Percentiles rank a stretch among this genome's conserved stretches.
These are phyloP conservation scores for Meira nashicola DNA, from an alignment of 1,284 basidiomycete species.

Conservation along the genomic window DNA sequence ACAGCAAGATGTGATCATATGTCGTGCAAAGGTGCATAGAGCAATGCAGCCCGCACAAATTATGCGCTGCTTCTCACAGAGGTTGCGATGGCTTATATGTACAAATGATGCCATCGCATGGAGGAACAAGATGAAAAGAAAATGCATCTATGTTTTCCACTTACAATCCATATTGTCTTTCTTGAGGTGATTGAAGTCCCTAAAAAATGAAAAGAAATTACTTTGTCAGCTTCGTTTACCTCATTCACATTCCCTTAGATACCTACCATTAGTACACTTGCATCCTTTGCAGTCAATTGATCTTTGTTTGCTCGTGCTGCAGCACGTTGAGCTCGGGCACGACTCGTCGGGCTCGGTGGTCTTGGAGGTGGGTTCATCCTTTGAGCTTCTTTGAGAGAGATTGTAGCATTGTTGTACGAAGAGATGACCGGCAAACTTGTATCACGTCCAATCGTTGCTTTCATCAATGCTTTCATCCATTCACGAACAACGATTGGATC, in stretches of 20 bases:
- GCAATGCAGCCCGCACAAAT: neutral
- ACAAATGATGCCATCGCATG: neutral
- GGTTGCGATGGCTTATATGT: too few relatives aligned
- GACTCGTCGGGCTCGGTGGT: conserved; percentile 82
- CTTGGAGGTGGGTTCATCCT: conserved; percentile 90
- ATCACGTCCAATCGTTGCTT: conserved; percentile 81
- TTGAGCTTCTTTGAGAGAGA: conserved; percentile 88
- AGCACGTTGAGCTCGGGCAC: conserved; percentile 83
- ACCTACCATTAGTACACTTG: conserved; percentile 50
- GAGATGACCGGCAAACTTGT: conserved; percentile 71
- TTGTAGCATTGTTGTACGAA: conserved; percentile 94
- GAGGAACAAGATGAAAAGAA: neutral
- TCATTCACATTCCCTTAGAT: too few relatives aligned
- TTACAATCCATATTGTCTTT: conserved; percentile 4
- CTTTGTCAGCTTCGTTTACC: too few relatives aligned
- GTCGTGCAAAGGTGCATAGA: neutral
- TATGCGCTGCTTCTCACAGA: too few relatives aligned
- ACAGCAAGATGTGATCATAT: too few relatives aligned
- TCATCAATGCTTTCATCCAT: conserved; percentile 99
- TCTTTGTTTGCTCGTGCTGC: conserved; percentile 80
- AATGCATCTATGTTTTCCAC: neutral
- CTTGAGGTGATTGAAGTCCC: too few relatives aligned
- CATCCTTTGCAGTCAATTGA: conserved; percentile 67
- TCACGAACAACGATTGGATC: conserved; percentile 78
- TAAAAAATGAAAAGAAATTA: too few relatives aligned